Conservation (phyloP, 1,284 basidiomycete genomes). For the Austropuccinia psidii region DNA sequence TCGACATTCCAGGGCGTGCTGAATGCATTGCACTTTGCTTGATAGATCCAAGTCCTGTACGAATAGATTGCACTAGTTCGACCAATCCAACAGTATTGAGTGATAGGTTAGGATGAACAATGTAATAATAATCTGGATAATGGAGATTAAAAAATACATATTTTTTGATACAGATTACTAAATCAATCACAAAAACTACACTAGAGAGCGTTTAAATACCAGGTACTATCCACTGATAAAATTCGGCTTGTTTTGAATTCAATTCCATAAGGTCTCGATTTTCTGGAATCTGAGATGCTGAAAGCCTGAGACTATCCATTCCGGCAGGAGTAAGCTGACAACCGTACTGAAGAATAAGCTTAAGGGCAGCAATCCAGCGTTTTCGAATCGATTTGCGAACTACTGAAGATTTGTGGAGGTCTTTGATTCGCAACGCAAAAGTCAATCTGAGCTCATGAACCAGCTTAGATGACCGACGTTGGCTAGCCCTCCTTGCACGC, state of each 20-base stretch:
- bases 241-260: not conserved
- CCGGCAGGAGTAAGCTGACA: not conserved
- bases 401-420: not conserved
- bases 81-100: not conserved
- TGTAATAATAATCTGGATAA: constrained; percentile 4
- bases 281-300: too few species aligned
- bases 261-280: not conserved
- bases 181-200: too few species aligned
- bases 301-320: not conserved
- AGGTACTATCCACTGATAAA: not conserved
- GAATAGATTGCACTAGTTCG: not conserved
- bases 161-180: too few species aligned
- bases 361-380: constrained; percentile 21
- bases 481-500: not conserved
- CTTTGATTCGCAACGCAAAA: constrained; percentile 4
- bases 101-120: not conserved
- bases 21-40: not conserved
- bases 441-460: constrained; percentile 7
- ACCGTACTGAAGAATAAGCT: constrained; percentile 25
- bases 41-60: not conserved
- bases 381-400: constrained; percentile 15
- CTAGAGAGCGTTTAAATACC: not conserved
- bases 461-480: not conserved
- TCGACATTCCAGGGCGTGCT: too few species aligned
- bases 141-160: not conserved